These are phyloP conservation scores for Coniophora puteana DNA, from an alignment of 1,284 basidiomycete genomes.

Conservation along the genomic window DNA sequence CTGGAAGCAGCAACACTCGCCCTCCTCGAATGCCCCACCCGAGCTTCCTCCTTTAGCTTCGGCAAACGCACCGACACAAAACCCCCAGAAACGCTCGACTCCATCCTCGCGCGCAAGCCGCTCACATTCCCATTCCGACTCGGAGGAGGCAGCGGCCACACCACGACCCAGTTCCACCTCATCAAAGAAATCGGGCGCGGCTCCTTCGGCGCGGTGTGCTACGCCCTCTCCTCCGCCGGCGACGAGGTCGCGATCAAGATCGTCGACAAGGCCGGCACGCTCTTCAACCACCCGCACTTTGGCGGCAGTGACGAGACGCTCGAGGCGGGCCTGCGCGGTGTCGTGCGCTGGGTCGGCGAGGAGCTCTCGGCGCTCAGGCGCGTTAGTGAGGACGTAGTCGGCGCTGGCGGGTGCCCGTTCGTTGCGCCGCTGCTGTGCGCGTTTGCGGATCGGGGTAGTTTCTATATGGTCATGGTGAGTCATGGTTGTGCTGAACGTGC, in stretches of 20 bases:
- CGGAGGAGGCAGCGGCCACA: no score
- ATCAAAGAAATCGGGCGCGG: background rate
- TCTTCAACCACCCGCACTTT: background rate
- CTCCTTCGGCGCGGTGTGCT: background rate
- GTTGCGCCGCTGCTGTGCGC: background rate
- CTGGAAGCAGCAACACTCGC: no score
- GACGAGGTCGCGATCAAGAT: background rate
- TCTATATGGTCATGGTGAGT: slow-evolving; percentile 1
- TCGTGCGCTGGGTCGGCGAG: background rate
- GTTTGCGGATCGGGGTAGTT: background rate
- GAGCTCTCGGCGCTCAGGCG: background rate
- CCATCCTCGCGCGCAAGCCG: no score
- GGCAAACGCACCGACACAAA: no score
- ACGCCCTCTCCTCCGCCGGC: background rate
- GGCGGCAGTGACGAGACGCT: background rate
- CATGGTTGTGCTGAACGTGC: background rate
- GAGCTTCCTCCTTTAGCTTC: no score
- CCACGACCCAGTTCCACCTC: no score
- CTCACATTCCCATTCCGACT: no score
- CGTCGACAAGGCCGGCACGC: background rate
- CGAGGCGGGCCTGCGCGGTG: no score
- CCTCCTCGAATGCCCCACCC: no score
- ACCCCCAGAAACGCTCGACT: no score
- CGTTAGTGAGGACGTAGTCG: no score
- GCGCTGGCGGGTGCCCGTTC: background rate